These are phyloP conservation scores for Colletotrichum sp. DNA, from an alignment of 2,329 filamentous ascomycete species.

Conservation along the genomic window DNA sequence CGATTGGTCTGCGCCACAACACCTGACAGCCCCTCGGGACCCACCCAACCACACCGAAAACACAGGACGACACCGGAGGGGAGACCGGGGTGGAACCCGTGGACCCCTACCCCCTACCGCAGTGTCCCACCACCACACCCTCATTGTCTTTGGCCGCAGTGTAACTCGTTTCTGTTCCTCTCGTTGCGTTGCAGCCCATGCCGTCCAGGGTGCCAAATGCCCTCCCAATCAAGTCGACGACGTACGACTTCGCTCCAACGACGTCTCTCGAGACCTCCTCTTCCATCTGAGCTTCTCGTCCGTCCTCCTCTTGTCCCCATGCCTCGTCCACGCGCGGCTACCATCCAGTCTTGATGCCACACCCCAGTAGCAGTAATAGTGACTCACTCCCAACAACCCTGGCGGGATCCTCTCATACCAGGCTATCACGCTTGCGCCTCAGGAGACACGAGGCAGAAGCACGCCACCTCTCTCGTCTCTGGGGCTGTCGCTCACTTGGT, in stretches of 20 bases:
- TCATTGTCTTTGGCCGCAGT: background rate
- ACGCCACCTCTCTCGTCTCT: background rate
- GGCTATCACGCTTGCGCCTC: slow-evolving; percentile 3
- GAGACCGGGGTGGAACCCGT: background rate
- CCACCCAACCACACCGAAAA: slow-evolving; percentile 26
- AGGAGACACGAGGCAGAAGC: slow-evolving; percentile 13
- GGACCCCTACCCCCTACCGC: background rate
- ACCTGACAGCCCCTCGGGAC: slow-evolving; percentile 38
- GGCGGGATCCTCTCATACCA: background rate
- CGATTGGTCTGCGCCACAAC: slow-evolving; percentile 42
- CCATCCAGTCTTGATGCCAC: background rate
- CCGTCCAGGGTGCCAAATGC: background rate
- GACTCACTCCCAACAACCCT: slow-evolving; percentile 7
- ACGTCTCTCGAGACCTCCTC: background rate
- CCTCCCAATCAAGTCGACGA: slow-evolving; percentile 14
- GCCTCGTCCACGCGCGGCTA: slow-evolving; percentile 10
- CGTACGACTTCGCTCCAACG: background rate
- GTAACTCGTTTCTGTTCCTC: background rate
- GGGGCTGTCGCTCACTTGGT: background rate
- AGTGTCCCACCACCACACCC: background rate
- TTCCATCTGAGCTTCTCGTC: background rate
- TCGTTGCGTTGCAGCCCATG: background rate
- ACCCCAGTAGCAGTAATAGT: background rate
- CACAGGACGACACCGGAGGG: background rate
- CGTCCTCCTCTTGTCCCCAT: slow-evolving; percentile 12